Base-by-base conservation (phyloP, 768 basidiomycete genomes). In the Mycena venus region DNA sequence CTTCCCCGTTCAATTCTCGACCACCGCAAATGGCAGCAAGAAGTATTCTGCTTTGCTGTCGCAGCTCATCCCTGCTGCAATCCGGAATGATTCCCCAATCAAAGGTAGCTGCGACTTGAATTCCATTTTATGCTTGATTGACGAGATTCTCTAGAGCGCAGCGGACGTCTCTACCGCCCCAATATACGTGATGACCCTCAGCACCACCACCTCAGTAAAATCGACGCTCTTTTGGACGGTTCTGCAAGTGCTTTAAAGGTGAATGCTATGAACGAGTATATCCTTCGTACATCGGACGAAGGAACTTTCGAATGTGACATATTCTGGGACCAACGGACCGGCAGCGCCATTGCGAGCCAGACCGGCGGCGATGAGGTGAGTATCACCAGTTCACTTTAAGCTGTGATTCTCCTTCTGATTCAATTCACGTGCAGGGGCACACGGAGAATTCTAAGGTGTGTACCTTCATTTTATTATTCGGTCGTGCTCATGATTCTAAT, bases 161-260 rank as follows among this genome's bases (percentile, higher is more conserved):
- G 51, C 0, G 65, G 65, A 1, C 65, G 65, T 34, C 10, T 68
- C 15, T 68, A 68, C 25, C 66, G 55, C 53, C 66, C 66, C 27
- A 68, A 68, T 25, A 68, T 68, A 1, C 55, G 66, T 15, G 34
- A 34, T 14, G 65, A 55, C 11, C 23, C 65, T 11, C 25, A 17
- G 2, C 65, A 66, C 29, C 65, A 55, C 23, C 65, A 66, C 27
- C 6, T 66, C 25, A 38, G 65, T 6, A 25, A 23, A 15, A 55
- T 66, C 21, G 65, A 66, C 3, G 53, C 51, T 8, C 58, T 59
- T 2, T 21, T 59, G 31, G 58, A 2, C 4, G 58, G 58, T n/a
- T 9, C 58, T 3, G 14, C 36, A 34, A 38, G 58, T 23, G 58
- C 36, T 3, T 55, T 55, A 14, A 27, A 27, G 12, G 10, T 27